Base-by-base conservation (phyloP, 73 alveolate species). In the Effrenium voratum region DNA sequence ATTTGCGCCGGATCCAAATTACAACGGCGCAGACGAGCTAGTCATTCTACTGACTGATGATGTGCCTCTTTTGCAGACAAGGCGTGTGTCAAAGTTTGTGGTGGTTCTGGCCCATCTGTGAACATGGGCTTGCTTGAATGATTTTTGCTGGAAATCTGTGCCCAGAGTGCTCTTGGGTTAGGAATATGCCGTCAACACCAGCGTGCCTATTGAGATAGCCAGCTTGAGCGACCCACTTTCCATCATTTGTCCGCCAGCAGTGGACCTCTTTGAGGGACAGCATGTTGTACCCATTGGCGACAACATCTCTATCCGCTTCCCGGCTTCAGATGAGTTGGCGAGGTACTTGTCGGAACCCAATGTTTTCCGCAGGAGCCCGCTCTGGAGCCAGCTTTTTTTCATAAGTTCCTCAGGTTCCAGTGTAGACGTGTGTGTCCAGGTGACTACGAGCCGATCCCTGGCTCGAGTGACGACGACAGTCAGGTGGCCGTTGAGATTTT, bases 361-460 rank as follows among this genome's bases (percentile, higher is more conserved):
- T n/a, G n/a, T n/a, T n/a, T n/a, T 32, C 72, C 72, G n/a, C 16
- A 32, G 19, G 28, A 6, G 0, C 19, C 66, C 28, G 66, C 19
- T 52, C 28, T 10, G 10, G 66, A 52, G 10, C 10, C 66, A 52
- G 10, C 28, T 19, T 13, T 10, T 10, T 13, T 52, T 52, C 19
- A 52, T 52, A 52, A 13, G 28, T 13, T 52, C 38, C 15, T 60
- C 75, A 60, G 75, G 40, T 60, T 60, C 28, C 8, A 4, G 30
- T 52, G 63, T 12, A 12, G 63, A 12, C 63, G 26, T 52, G 63
- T 19, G 63, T 19, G 26, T 52, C 26, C 63, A 76, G 86, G 86
- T 76, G 97, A 90, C 83, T 75, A 32, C n/a, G 97, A 90, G 87
- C 97, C 97, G 5, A 32, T 90, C 72, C 97, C 97, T 15, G 97